Evolutionary conservation across 2,329 filamentous ascomycete genomes (phyloP).

Genomic region (Pseudogymnoascus sp.): DNA sequence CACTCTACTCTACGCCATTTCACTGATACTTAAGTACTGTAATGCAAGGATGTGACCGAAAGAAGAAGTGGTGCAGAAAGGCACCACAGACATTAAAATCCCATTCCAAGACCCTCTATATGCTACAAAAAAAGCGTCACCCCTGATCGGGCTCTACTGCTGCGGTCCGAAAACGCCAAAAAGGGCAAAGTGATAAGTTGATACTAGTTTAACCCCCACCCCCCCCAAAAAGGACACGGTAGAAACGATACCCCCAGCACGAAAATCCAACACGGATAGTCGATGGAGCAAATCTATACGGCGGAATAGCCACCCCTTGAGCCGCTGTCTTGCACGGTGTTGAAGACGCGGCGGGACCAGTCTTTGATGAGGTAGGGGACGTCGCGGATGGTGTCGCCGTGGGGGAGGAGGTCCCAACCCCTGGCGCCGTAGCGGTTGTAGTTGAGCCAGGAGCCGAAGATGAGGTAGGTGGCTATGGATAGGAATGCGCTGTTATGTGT

Average conservation of each 20-base stretch:
- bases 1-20: neutral
- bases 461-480: slow-evolving; percentile 77
- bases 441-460: slow-evolving; percentile 98
- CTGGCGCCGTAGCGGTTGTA: slow-evolving; percentile 94
- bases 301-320: slow-evolving; percentile 90
- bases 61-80: neutral
- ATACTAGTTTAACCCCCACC: too few species aligned
- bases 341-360: slow-evolving; percentile 70
- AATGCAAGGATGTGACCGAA: neutral
- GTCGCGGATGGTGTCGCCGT: slow-evolving; percentile 86
- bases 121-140: neutral
- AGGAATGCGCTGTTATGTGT: slow-evolving; percentile 66
- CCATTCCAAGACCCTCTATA: neutral
- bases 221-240: neutral
- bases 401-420: slow-evolving; percentile 90
- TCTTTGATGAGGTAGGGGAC: slow-evolving; percentile 89
- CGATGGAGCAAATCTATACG: slow-evolving; percentile 47
- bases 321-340: slow-evolving; percentile 75
- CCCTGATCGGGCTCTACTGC: neutral
- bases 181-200: neutral
- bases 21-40: neutral
- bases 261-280: neutral
- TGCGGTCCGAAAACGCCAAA: neutral
- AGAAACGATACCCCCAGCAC: neutral
- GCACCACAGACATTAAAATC: neutral